phyloP scores from a whole-genome alignment of 1,139 yeast species.

The Candida smagusa region DNA sequence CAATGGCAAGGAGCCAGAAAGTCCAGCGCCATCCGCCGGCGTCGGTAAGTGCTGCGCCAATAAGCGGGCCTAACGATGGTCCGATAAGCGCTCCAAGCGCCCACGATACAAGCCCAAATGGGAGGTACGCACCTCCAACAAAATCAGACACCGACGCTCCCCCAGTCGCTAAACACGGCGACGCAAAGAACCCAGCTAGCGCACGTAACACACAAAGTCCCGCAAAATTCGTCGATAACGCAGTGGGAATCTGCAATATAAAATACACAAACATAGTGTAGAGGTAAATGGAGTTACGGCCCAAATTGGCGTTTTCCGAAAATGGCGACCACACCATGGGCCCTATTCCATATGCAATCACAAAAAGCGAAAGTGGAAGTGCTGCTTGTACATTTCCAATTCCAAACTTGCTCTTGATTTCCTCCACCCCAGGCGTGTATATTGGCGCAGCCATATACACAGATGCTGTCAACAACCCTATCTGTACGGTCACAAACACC shows the following conservation, averaged over 20 bases:
- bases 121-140: conserved; percentile 22
- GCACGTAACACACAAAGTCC: conserved; percentile 30
- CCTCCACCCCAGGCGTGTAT: conserved; percentile 52
- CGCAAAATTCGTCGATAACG: conserved; percentile 27
- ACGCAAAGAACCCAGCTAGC: conserved; percentile 31
- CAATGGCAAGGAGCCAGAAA: conserved; percentile 35
- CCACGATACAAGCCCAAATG: conserved; percentile 34
- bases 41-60: conserved; percentile 29
- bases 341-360: conserved; percentile 39
- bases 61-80: conserved; percentile 35
- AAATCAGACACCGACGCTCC: conserved; percentile 35
- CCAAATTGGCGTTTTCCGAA: conserved; percentile 43
- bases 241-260: conserved; percentile 30
- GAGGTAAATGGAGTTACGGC: conserved; percentile 44
- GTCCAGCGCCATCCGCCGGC: conserved; percentile 36
- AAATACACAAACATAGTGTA: conserved; percentile 25
- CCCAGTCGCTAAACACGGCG: conserved; percentile 37
- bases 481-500: conserved; percentile 32
- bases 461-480: conserved; percentile 45
- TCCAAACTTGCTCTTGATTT: conserved; percentile 25
- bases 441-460: conserved; percentile 63
- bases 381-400: conserved; percentile 25
- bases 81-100: conserved; percentile 33
- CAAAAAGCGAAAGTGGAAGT: conserved; percentile 34
- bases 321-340: conserved; percentile 37